Percentiles rank a stretch among this genome's conserved stretches.
Conservation (phyloP, 2,329 filamentous ascomycete species). For the Cordyceps fumosorosea region DNA sequence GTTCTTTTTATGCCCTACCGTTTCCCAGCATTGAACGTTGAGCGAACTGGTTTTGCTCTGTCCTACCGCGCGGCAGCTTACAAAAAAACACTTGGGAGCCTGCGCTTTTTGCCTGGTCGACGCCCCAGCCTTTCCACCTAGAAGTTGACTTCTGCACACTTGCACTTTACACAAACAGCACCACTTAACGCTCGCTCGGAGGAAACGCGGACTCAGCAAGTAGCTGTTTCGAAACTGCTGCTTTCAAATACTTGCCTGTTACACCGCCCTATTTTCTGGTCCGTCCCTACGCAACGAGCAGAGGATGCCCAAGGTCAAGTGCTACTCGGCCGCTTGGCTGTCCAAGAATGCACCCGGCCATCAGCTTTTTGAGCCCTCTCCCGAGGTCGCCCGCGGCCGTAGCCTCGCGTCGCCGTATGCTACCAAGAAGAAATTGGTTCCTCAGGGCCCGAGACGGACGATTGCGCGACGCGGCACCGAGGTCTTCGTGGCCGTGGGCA, state of each 20-base stretch:
- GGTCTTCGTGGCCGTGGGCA: conserved; percentile 80
- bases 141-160: neutral
- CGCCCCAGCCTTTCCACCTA: conserved; percentile 1
- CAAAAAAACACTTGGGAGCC: neutral
- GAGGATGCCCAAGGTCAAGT: conserved; percentile 77
- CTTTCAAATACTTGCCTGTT: neutral
- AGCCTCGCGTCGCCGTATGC: conserved; percentile 32
- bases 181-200: neutral
- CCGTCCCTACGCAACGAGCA: neutral
- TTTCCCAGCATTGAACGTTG: neutral
- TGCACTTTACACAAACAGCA: neutral
- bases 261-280: neutral
- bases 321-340: conserved; percentile 84
- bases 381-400: conserved; percentile 33
- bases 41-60: neutral
- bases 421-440: conserved; percentile 35
- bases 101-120: neutral
- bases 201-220: neutral
- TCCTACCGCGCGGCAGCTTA: neutral
- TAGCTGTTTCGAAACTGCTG: neutral
- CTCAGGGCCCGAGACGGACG: conserved; percentile 50
- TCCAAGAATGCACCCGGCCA: conserved; percentile 70
- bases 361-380: conserved; percentile 60
- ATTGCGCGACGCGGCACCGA: conserved; percentile 80
- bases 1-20: neutral